Evolutionary conservation across 805 yeast species (phyloP).

Genomic region (Metschnikowia drakensbergensis): DNA sequence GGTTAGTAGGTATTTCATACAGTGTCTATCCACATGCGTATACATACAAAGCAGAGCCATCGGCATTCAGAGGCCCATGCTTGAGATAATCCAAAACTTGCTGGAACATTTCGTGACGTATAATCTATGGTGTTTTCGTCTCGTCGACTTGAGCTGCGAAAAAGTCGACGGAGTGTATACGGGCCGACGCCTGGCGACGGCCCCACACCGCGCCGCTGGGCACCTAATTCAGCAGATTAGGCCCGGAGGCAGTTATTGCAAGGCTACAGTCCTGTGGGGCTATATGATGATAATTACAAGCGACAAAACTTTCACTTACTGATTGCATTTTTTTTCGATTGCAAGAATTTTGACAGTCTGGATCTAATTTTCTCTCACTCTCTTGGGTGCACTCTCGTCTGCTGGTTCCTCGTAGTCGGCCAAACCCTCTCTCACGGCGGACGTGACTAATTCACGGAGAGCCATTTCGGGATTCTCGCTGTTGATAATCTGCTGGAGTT

Average conservation of each 20-base stretch:
- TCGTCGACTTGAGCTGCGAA: conserved; percentile 7
- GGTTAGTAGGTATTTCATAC: conserved; percentile 6
- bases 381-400: conserved; percentile 30
- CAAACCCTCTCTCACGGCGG: conserved; percentile 60
- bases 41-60: conserved; percentile 20
- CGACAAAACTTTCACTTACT: no score
- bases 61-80: conserved; percentile 16
- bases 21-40: neutral
- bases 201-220: neutral
- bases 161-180: conserved; percentile 1
- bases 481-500: conserved; percentile 65
- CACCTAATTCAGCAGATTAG: neutral
- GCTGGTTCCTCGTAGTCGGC: conserved; percentile 25
- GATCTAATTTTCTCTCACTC: conserved; percentile 17
- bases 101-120: conserved; percentile 11
- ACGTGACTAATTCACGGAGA: conserved; percentile 61
- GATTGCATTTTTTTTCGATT: no score
- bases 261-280: no score
- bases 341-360: no score
- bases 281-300: no score
- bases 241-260: neutral
- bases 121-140: neutral
- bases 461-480: conserved; percentile 82
- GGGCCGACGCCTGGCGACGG: neutral
- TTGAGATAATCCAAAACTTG: conserved; percentile 14